Conservation (phyloP, 106 monocot genomes). For the Agapanthus africanus region DNA sequence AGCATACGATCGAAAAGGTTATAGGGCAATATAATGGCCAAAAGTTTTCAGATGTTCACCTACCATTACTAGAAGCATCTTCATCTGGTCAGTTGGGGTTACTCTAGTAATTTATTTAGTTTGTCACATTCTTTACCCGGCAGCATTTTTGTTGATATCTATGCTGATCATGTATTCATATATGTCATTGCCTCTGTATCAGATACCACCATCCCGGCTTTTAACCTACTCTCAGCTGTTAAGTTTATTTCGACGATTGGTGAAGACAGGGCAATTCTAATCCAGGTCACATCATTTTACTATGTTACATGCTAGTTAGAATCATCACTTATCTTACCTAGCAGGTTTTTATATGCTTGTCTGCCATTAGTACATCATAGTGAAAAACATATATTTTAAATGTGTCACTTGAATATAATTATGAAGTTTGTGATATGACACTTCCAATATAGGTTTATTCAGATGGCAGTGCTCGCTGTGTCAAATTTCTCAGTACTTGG, state of each 20-base stretch:
- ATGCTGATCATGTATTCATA: background rate
- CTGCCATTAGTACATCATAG: background rate
- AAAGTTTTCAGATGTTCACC: constrained; percentile 41
- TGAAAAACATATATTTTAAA: constrained; percentile 8
- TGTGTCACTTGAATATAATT: constrained; percentile 9
- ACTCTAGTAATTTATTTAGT: background rate
- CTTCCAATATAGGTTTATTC: constrained; percentile 60
- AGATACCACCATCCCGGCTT: constrained; percentile 33
- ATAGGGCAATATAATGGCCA: constrained; percentile 39
- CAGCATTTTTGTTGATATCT: background rate
- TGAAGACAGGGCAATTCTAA: constrained; percentile 44
- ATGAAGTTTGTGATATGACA: background rate
- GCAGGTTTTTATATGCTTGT: background rate
- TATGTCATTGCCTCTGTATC: constrained; percentile 2
- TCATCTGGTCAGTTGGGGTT: constrained; percentile 33
- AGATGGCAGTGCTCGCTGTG: constrained; percentile 56
- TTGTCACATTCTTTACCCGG: background rate
- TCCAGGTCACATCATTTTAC: constrained; percentile 41
- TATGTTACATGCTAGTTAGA: background rate
- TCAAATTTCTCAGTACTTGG: constrained; percentile 65
- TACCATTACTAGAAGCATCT: constrained; percentile 60
- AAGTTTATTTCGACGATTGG: constrained; percentile 43
- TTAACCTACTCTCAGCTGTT: constrained; percentile 30
- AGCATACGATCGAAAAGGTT: constrained; percentile 52
- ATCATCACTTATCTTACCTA: background rate